phyloP scores from a whole-genome alignment of 129 eudicot species.

The Arctium lappa region DNA sequence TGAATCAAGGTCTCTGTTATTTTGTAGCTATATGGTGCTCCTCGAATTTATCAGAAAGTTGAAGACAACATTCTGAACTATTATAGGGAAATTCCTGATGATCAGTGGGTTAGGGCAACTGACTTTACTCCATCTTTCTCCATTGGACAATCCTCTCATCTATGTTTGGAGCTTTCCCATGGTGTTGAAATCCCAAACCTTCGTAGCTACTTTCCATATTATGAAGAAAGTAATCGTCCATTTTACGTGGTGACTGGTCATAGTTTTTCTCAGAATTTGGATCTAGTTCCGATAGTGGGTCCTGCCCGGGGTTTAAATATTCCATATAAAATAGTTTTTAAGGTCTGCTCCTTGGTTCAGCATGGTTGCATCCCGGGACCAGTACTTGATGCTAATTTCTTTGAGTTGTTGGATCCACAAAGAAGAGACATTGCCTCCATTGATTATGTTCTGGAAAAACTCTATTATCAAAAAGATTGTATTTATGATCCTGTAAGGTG shows the following conservation, averaged over 20 bases:
- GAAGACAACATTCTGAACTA: constrained; percentile 28
- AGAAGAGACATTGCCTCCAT: constrained; percentile 28
- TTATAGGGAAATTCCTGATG: constrained; percentile 47
- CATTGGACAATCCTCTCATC: constrained; percentile 76
- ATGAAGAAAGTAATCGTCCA: constrained; percentile 38
- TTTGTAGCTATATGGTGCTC: constrained; percentile 64
- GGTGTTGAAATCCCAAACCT: constrained; percentile 49
- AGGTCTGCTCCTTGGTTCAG: constrained; percentile 70
- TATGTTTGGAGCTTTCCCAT: constrained; percentile 67
- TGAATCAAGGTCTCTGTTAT: not conserved
- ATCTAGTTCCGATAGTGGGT: constrained; percentile 65
- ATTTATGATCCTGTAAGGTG: constrained; percentile 75
- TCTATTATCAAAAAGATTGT: constrained; percentile 53
- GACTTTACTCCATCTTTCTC: constrained; percentile 60
- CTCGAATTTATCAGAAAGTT: constrained; percentile 57
- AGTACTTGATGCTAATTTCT: constrained; percentile 48
- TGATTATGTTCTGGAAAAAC: constrained; percentile 67
- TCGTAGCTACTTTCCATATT: constrained; percentile 44
- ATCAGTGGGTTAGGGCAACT: constrained; percentile 75
- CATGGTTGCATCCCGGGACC: constrained; percentile 85
- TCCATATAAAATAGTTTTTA: constrained; percentile 58
- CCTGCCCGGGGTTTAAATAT: constrained; percentile 45
- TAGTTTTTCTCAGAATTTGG: constrained; percentile 40
- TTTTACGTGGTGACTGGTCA: constrained; percentile 39
- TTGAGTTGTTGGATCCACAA: constrained; percentile 55